These are phyloP conservation scores for Theobroma grandiflorum DNA, from an alignment of 441 rosid species.

Conservation along the genomic window DNA sequence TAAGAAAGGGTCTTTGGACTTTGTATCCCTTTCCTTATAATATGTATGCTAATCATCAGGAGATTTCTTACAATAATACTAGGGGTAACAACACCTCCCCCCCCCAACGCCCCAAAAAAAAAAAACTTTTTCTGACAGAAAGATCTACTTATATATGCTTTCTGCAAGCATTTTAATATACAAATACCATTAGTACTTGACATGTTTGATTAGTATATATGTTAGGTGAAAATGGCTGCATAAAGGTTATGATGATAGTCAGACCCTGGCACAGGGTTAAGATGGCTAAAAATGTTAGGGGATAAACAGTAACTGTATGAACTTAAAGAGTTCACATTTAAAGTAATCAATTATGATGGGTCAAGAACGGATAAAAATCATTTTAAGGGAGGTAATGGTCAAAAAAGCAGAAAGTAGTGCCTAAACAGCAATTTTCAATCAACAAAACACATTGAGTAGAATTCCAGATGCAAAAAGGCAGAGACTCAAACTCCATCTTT, in stretches of 20 bases:
- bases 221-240: neutral
- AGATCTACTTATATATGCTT: neutral
- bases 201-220: neutral
- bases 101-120: too few relatives aligned
- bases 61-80: conserved; percentile 5
- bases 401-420: neutral
- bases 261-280: neutral
- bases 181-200: neutral
- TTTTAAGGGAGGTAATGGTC: neutral
- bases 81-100: neutral
- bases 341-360: neutral
- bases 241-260: neutral
- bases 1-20: neutral
- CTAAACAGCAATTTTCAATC: neutral
- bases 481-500: conserved; percentile 24
- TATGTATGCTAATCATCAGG: neutral
- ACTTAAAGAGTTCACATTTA: neutral
- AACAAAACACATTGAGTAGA: conserved; percentile 23
- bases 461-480: conserved; percentile 12
- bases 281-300: neutral
- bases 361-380: neutral
- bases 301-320: too few relatives aligned
- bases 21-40: neutral
- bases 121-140: too few relatives aligned
- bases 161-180: neutral